Evolutionary conservation across 257 asterid genomes (phyloP).

Genomic region (Nemophila menziesii): DNA sequence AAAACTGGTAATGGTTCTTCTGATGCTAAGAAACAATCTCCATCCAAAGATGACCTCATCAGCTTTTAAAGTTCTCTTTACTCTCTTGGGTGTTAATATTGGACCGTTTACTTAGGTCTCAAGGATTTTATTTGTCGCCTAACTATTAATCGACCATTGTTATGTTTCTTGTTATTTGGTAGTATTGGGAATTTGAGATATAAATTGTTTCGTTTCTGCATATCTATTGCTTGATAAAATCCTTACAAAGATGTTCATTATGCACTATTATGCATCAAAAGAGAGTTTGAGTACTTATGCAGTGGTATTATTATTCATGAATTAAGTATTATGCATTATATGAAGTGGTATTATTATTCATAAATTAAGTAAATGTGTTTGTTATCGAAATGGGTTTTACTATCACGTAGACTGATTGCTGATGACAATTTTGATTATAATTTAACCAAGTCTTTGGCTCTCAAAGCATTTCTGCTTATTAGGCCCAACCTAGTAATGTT

Average conservation of each 20-base stretch:
- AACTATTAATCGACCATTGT: background rate
- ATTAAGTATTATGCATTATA: too few species aligned
- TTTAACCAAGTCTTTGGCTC: too few species aligned
- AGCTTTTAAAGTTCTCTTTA: conserved; percentile 27
- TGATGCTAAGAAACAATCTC: conserved; percentile 47
- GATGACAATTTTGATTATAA: too few species aligned
- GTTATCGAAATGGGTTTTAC: too few species aligned
- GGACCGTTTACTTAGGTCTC: conserved; percentile 2
- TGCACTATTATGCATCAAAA: background rate
- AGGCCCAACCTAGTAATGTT: too few species aligned
- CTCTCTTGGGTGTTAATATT: conserved; percentile 14
- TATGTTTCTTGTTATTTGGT: background rate
- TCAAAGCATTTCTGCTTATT: too few species aligned
- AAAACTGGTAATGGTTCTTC: conserved; percentile 48
- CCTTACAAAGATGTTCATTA: background rate
- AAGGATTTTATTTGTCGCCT: background rate
- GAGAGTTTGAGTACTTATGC: background rate
- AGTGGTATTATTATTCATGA: too few species aligned
- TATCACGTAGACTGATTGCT: too few species aligned
- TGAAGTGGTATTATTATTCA: too few species aligned
- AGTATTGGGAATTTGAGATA: background rate
- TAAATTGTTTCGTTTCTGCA: conserved; percentile 5
- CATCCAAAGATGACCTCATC: conserved; percentile 79
- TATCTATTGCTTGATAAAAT: background rate
- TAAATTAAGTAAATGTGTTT: too few species aligned